Percentiles rank a stretch among this genome's conserved stretches.
These are phyloP conservation scores for Rhytidhysteron rufulum DNA, from an alignment of 2,329 filamentous ascomycete genomes.

Conservation along the genomic window DNA sequence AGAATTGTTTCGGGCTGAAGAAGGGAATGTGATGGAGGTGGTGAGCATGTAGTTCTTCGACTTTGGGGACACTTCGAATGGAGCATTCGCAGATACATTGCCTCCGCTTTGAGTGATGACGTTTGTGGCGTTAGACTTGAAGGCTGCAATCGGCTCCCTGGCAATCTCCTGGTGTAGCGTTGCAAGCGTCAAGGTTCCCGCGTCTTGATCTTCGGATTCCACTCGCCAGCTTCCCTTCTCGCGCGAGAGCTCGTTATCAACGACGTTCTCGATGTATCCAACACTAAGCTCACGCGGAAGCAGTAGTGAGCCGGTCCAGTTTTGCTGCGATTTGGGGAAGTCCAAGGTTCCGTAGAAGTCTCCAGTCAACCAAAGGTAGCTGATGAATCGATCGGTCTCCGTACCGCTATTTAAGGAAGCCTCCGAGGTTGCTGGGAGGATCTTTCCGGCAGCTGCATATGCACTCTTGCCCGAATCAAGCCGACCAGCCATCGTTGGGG, in stretches of 20 bases:
- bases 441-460: constrained; percentile 44
- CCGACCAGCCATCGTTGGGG: constrained; percentile 40
- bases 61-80: constrained; percentile 15
- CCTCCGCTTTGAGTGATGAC: constrained; percentile 12
- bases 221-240: constrained; percentile 41
- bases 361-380: constrained; percentile 44
- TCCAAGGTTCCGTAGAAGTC: constrained; percentile 38
- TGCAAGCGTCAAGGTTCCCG: constrained; percentile 33
- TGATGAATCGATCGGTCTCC: constrained; percentile 41
- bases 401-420: constrained; percentile 37
- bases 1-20: constrained; percentile 26
- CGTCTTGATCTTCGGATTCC: constrained; percentile 22
- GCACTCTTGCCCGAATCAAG: constrained; percentile 41
- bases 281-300: constrained; percentile 42
- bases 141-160: constrained; percentile 32
- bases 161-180: constrained; percentile 40
- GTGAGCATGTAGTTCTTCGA: constrained; percentile 41
- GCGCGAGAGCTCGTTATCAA: constrained; percentile 38
- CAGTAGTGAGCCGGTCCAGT: constrained; percentile 43
- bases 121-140: constrained; percentile 23
- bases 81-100: constrained; percentile 6
- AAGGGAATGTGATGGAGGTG: constrained; percentile 35
- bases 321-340: constrained; percentile 41
- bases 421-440: constrained; percentile 35
- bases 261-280: constrained; percentile 40